Conservation (phyloP, 2,329 filamentous ascomycete genomes). For the Teratosphaeria pseudoeucalypti region DNA sequence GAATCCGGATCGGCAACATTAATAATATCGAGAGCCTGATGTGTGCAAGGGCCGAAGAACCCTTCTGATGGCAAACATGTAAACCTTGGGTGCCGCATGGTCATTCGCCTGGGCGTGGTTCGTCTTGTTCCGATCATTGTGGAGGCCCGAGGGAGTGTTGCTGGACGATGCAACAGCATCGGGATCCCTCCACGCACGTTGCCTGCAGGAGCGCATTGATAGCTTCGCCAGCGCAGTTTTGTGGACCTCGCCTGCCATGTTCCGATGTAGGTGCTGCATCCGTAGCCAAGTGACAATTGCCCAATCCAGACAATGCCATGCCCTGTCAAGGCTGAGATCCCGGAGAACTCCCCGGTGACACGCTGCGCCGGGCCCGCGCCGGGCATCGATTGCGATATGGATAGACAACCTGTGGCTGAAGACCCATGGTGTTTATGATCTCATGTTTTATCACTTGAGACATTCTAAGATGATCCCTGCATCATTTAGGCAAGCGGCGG, state of each 20-base stretch:
- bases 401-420: background rate
- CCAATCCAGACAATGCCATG: background rate
- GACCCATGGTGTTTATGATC: background rate
- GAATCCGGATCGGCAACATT: background rate
- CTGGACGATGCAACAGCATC: too few species aligned
- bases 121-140: too few species aligned
- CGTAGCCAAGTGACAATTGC: background rate
- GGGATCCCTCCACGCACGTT: background rate
- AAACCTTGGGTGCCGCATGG: too few species aligned
- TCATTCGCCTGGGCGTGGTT: too few species aligned
- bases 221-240: background rate
- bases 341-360: background rate
- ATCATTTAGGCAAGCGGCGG: background rate
- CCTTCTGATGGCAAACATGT: too few species aligned
- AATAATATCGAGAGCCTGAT: background rate
- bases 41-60: background rate
- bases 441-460: background rate
- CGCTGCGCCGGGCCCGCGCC: background rate
- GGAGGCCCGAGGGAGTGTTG: too few species aligned
- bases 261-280: background rate
- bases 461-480: background rate
- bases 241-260: background rate
- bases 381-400: background rate
- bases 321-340: background rate
- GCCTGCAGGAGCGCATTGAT: background rate